A percentile compares a stretch with the other conserved stretches of the same genome.
phyloP scores from a whole-genome alignment of 2,329 filamentous ascomycete species.

The Fusarium irregulare region DNA sequence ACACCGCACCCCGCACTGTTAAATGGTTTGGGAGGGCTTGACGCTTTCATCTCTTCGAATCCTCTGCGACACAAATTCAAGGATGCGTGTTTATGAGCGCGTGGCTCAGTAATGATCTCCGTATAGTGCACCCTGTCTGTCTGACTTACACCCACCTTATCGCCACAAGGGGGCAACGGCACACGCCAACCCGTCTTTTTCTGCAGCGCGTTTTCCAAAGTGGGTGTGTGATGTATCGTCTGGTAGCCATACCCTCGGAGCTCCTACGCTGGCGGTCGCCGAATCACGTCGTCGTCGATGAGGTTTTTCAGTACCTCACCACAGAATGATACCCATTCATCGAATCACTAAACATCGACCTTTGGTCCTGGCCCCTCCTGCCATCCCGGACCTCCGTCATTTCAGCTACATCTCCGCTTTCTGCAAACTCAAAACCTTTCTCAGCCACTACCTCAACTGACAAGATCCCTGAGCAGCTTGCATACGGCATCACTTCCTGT shows the following conservation, averaged over 20 bases:
- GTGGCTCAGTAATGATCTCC: slow-evolving; percentile 39
- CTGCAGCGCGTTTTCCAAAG: slow-evolving; percentile 34
- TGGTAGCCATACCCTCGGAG: slow-evolving; percentile 20
- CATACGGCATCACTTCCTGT: slow-evolving; percentile 18
- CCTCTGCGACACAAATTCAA: slow-evolving; percentile 9
- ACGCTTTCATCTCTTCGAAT: slow-evolving; percentile 33
- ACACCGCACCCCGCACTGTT: slow-evolving; percentile 9
- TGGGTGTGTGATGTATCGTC: slow-evolving; percentile 35
- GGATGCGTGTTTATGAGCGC: slow-evolving; percentile 38
- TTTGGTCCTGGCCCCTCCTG: slow-evolving; percentile 12
- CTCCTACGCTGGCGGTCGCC: slow-evolving; percentile 12
- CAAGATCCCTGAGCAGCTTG: slow-evolving; percentile 27
- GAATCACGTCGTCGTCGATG: slow-evolving; percentile 32
- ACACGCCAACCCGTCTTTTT: slow-evolving; percentile 34
- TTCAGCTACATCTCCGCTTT: slow-evolving; percentile 41
- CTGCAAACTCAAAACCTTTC: slow-evolving; percentile 37
- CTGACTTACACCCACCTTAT: slow-evolving; percentile 39
- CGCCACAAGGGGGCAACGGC: slow-evolving; percentile 39
- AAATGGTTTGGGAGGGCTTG: slow-evolving; percentile 29
- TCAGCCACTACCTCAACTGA: slow-evolving; percentile 33
- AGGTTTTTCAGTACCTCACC: slow-evolving; percentile 14
- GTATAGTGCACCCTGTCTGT: slow-evolving; percentile 31
- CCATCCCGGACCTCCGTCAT: slow-evolving; percentile 31
- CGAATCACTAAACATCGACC: slow-evolving; percentile 24
- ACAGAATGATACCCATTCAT: slow-evolving; percentile 27